Base-by-base conservation (phyloP, 257 asterid species). In the Asclepias syriaca region DNA sequence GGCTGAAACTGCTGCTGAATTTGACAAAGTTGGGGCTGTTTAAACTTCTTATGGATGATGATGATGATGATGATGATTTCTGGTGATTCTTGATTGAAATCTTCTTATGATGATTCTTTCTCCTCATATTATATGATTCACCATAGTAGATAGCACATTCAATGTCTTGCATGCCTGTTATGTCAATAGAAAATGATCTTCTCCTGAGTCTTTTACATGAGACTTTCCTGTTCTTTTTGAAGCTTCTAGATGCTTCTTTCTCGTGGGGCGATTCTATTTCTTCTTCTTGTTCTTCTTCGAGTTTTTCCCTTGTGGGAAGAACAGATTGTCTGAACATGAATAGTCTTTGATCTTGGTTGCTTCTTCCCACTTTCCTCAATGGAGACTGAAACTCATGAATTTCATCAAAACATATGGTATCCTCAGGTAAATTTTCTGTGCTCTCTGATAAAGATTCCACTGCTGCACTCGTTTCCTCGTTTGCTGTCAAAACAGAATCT, bases 371-470 rank as follows among this genome's bases (percentile, higher is more conserved):
- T 57, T 75, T 83, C 68, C 77, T 77, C 39, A 65, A 55, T 3
- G 87, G 83, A 37, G 88, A 69, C 13, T 78, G 82, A 10, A 88
- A 80, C 82, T 90, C 98, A 70, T 86, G 86, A 54, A 92, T 85
- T 81, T 88, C 96, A 69, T 87, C 96, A 7, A 87, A 77, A 65
- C 83, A 82, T 27, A 81, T 70, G 56, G 85, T 83, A 67, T 91
- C 89, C 61, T 87, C 76, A 0, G 82, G 86, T 53, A 75, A 55
- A 21, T 49, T 66, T 65, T 55, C 57, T 53, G 79, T 77, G 71
- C 71, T 73, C 72, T 80, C 87, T 39, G 93, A 75, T 27, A 80
- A 81, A 6, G 90, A 82, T 24, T 80, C 83, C 27, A 18, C 63
- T 34, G 18, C 46, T 11, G 43, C 53, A 22, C 0, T n/a, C 34